Evolutionary conservation across 163 green algal species (phyloP).

Genomic region (Prototheca stagnorum): DNA sequence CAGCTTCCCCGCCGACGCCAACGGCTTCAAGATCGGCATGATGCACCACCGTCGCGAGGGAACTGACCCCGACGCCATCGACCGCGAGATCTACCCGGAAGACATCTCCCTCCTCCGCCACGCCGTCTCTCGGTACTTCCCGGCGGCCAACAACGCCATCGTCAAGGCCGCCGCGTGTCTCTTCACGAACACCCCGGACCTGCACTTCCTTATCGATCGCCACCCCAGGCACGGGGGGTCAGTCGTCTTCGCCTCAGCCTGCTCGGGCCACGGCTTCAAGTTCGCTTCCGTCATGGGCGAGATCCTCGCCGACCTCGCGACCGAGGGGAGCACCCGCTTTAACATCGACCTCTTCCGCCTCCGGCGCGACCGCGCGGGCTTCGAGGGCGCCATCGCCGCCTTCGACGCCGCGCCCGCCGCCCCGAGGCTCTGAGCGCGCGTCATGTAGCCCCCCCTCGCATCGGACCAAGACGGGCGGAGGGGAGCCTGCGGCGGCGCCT

Average conservation of each 20-base stretch:
- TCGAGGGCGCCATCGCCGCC: constrained; percentile 1
- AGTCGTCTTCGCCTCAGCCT: constrained; percentile 29
- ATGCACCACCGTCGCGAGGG: constrained; percentile 18
- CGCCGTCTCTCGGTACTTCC: constrained; percentile 23
- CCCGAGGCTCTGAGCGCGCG: no score
- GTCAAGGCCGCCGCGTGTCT: constrained; percentile 19
- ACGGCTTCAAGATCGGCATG: constrained; percentile 24
- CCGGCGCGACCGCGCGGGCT: background rate
- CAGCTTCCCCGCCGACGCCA: constrained; percentile 23
- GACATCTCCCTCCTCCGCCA: constrained; percentile 25
- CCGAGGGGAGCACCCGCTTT: constrained; percentile 13
- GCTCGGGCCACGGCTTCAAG: constrained; percentile 41
- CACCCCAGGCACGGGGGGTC: constrained; percentile 22
- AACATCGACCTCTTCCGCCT: constrained; percentile 10
- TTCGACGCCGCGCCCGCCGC: no score
- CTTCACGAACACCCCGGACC: constrained; percentile 40
- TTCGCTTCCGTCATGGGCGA: constrained; percentile 39
- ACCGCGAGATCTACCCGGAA: constrained; percentile 7
- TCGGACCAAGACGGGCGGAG: no score
- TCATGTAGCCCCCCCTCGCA: no score
- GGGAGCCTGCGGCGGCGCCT: no score
- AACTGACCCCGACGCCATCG: constrained; percentile 7
- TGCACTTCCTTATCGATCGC: constrained; percentile 31
- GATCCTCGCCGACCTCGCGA: constrained; percentile 47
- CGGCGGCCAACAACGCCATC: constrained; percentile 14